Evolutionary conservation across 257 asterid species (phyloP).

Genomic region (Solanum bulbocastanum): DNA sequence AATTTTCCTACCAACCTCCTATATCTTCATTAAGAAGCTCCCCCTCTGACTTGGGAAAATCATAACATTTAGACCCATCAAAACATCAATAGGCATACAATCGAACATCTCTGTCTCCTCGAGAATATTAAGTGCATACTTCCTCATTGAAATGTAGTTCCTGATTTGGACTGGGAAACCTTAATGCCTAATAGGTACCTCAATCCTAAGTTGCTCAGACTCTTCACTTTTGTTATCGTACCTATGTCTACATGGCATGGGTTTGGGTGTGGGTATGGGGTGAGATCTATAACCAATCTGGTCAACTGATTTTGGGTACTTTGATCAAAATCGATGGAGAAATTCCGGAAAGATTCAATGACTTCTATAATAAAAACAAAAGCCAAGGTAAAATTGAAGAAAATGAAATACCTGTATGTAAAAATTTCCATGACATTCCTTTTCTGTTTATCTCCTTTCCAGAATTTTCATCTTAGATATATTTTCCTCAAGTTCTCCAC

Average conservation of each 20-base stretch:
- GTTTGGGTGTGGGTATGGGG: not conserved
- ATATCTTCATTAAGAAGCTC: not conserved
- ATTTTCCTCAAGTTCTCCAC: not conserved
- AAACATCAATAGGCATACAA: not conserved
- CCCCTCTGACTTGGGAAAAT: not conserved
- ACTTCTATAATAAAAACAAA: not conserved
- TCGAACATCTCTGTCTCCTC: not conserved
- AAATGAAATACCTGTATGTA: not conserved
- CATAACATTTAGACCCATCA: not conserved
- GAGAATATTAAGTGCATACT: not conserved
- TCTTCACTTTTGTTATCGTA: not conserved
- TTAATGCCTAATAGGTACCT: not conserved
- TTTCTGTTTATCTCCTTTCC: not conserved
- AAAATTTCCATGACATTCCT: not conserved
- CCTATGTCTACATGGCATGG: not conserved
- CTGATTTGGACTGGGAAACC: not conserved
- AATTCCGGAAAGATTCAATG: not conserved
- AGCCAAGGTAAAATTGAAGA: not conserved
- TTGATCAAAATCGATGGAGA: not conserved
- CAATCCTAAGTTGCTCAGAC: not conserved
- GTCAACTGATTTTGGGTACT: not conserved
- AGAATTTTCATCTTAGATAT: not conserved
- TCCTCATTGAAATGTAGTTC: not conserved
- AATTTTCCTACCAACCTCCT: not conserved
- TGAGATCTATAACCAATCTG: too few relatives aligned